Evolutionary conservation across 805 yeast genomes (phyloP).

Genomic region (Grigorovia yakushimaensis): DNA sequence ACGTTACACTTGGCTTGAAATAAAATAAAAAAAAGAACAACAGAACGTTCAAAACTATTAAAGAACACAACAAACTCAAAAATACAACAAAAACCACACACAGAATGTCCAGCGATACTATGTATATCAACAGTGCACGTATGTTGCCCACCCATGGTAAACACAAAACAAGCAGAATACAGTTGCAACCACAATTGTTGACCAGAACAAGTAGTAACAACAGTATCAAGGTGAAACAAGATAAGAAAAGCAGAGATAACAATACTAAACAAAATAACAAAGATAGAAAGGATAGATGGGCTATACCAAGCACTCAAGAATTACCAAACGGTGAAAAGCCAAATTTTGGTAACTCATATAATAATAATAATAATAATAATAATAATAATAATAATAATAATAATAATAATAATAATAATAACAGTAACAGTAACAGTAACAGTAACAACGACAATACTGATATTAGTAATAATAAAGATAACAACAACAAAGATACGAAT

Average conservation of each 20-base stretch:
- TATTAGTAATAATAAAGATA: background rate
- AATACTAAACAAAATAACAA: background rate
- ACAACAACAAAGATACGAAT: background rate
- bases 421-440: no score
- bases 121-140: conserved; percentile 26
- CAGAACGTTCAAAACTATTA: no score
- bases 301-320: conserved; percentile 20
- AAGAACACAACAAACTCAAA: background rate
- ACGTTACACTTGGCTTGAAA: background rate
- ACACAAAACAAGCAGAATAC: conserved; percentile 13
- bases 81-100: background rate
- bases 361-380: background rate
- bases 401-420: no score
- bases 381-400: background rate
- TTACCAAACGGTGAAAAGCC: conserved; percentile 28
- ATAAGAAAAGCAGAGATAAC: conserved; percentile 3
- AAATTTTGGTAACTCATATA: conserved; percentile 20
- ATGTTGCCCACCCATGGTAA: conserved; percentile 19
- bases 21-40: background rate
- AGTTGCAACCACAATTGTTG: background rate
- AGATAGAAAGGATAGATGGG: background rate
- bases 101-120: conserved; percentile 26
- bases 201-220: background rate
- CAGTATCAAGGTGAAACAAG: background rate
- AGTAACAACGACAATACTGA: background rate